A percentile compares a stretch with the other conserved stretches of the same genome.
Evolutionary conservation across 805 yeast species (phyloP).

Genomic region (Jamesozyma spencerorum): DNA sequence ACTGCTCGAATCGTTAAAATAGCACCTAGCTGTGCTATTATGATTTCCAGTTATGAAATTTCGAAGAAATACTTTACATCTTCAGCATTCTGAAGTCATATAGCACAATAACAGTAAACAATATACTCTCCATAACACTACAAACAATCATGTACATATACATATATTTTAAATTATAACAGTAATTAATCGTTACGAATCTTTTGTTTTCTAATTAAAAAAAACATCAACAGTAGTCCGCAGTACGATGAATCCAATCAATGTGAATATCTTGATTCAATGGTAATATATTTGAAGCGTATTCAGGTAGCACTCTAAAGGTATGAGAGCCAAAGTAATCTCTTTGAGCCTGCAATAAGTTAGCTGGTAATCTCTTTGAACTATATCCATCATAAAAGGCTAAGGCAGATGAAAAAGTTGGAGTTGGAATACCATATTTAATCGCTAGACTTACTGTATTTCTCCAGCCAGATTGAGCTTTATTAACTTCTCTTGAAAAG

Average conservation of each 20-base stretch:
- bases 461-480: slow-evolving; percentile 97
- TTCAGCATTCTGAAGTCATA: slow-evolving; percentile 13
- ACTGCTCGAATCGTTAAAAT: slow-evolving; percentile 81
- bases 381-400: slow-evolving; percentile 98
- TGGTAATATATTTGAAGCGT: slow-evolving; percentile 67
- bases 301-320: slow-evolving; percentile 87
- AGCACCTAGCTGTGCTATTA: slow-evolving; percentile 96
- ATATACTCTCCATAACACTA: not conserved
- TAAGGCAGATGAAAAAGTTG: slow-evolving; percentile 95
- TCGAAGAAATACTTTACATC: slow-evolving; percentile 46
- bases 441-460: slow-evolving; percentile 68
- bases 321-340: slow-evolving; percentile 99
- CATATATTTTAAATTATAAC: not conserved
- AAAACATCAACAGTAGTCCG: too few species aligned
- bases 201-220: too few species aligned
- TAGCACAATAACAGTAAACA: not conserved
- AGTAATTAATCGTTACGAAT: too few species aligned
- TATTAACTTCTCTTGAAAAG: slow-evolving; percentile 82
- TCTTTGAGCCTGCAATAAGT: slow-evolving; percentile 98
- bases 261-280: slow-evolving; percentile 79
- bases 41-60: slow-evolving; percentile 91
- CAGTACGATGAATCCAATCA: slow-evolving; percentile 96
- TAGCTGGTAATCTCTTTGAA: slow-evolving; percentile 91
- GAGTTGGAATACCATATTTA: slow-evolving; percentile 88
- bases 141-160: not conserved